Evolutionary conservation across 2,329 filamentous ascomycete genomes (phyloP).

Genomic region (Aspergillus phoenicis): DNA sequence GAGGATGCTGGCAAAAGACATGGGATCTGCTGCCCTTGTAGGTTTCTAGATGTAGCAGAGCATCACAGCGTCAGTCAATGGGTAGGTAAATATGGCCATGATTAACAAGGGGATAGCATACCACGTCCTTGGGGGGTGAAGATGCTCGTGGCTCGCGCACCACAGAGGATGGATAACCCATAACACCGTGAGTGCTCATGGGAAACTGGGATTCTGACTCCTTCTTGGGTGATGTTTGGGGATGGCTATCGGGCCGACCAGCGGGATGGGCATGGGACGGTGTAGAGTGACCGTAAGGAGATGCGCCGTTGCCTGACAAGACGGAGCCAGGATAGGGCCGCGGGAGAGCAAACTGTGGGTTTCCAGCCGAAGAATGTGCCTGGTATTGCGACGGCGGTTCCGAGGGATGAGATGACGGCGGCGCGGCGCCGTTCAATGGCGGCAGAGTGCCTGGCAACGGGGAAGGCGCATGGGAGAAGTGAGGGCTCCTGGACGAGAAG

Average conservation of each 20-base stretch:
- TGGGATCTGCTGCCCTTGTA: conserved; percentile 76
- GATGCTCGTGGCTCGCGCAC: conserved; percentile 35
- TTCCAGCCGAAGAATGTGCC: conserved; percentile 33
- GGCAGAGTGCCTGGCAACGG: conserved; percentile 44
- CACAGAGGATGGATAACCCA: conserved; percentile 36
- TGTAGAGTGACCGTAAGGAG: conserved; percentile 40
- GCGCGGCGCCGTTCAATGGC: conserved; percentile 42
- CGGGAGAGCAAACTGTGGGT: conserved; percentile 37
- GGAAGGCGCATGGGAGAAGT: conserved; percentile 44
- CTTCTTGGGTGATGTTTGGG: conserved; percentile 45
- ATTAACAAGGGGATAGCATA: conserved; percentile 30
- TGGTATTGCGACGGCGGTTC: conserved; percentile 42
- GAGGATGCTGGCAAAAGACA: conserved; percentile 95
- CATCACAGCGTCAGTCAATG: background rate
- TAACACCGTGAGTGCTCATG: conserved; percentile 31
- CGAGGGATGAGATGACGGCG: conserved; percentile 32
- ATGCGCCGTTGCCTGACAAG: conserved; percentile 39
- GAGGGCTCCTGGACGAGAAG: conserved; percentile 45
- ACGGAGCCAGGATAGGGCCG: conserved; percentile 40
- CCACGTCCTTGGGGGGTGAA: conserved; percentile 45
- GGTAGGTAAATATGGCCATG: background rate
- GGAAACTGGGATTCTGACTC: conserved; percentile 42
- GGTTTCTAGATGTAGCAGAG: conserved; percentile 58
- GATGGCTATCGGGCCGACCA: conserved; percentile 38
- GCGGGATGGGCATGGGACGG: conserved; percentile 47